Base-by-base conservation (phyloP, 352 stramenopile species). In the Pythium pyrilobum region DNA sequence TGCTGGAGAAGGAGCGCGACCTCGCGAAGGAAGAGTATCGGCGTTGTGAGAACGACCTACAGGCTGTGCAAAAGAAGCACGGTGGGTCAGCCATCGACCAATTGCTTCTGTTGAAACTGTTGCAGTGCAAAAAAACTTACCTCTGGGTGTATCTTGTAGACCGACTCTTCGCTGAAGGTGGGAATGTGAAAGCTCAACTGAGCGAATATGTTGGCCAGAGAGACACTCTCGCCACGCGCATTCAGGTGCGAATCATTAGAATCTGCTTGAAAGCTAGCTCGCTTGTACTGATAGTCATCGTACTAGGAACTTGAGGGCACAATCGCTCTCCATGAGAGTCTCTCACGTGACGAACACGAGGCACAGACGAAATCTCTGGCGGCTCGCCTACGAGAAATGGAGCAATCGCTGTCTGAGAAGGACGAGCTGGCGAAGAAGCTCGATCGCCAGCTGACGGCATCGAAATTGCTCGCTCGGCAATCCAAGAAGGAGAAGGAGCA, bases 401-500 rank as follows among this genome's bases (percentile, higher is more conserved):
- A 77, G 56, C 27, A 54, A 27, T 20, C 64, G 16, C 52, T 86
- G 3, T 64, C 70, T 23, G 75, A 81, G 36, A 85, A 76, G 43
- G 64, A 75, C 2, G 58, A 71, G 10, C 55, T 70, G 9, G 42
- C 72, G 8, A 85, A 85, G 55, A 80, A 71, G 32, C 59, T 66
- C 3, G 75, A 87, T 41, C 74, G 77, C 1, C 77, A 91, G 44
- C 58, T 91, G 0, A 82, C 81, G 16, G 80, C 77, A 4, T 66
- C 76, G 9, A 91, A 91, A 53, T 48, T 88, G n/a, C 67, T 88
- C 13, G 65, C 65, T 16, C 69, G 74, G 0, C 80, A 88, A 53
- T 59, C 69, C 6, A 90, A 85, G 34, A 90, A 88, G 41, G 79
- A 90, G 24, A 90, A 87, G 45, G 74, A 86, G 45, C 67, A 68